Conservation (phyloP, 2,329 filamentous ascomycete species). For the Moelleriella libera region DNA sequence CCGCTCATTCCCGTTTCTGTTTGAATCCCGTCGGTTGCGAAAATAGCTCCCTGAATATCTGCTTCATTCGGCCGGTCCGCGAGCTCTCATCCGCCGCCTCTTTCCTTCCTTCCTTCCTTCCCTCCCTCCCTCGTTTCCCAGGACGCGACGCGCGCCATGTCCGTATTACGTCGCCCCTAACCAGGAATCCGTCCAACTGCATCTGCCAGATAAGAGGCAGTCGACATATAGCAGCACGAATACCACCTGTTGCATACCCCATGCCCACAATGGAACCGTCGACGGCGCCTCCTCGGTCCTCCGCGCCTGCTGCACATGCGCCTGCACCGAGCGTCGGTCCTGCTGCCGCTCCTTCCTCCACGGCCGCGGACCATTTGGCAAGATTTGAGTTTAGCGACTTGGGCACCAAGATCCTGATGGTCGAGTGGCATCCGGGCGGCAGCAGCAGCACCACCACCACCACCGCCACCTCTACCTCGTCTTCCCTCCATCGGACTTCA, state of each 20-base stretch:
- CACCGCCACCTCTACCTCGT: too few relatives aligned
- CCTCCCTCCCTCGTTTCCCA: background rate
- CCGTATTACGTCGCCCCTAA: slow-evolving; percentile 4
- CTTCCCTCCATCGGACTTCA: too few relatives aligned
- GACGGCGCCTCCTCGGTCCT: slow-evolving; percentile 15
- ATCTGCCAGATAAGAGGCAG: slow-evolving; percentile 3
- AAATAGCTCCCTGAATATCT: too few relatives aligned
- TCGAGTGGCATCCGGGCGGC: slow-evolving; percentile 58
- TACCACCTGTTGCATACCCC: background rate
- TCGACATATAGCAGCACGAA: slow-evolving; percentile 1
- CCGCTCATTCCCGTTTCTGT: too few relatives aligned
- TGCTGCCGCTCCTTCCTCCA: slow-evolving; percentile 3
- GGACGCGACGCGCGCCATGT: slow-evolving; percentile 3
- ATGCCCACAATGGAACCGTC: slow-evolving; percentile 12
- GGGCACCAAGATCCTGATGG: slow-evolving; percentile 84
- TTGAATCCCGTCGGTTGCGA: too few relatives aligned
- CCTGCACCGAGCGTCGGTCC: background rate
- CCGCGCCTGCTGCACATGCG: background rate
- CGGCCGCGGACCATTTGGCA: slow-evolving; percentile 28
- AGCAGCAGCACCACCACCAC: slow-evolving; percentile 1
- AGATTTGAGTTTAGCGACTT: slow-evolving; percentile 83
- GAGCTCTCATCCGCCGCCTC: background rate
- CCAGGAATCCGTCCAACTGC: slow-evolving; percentile 3
- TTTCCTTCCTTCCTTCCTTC: background rate
- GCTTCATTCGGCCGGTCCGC: background rate